Conservation (phyloP, 257 asterid genomes). For the Solanum clarkiae region DNA sequence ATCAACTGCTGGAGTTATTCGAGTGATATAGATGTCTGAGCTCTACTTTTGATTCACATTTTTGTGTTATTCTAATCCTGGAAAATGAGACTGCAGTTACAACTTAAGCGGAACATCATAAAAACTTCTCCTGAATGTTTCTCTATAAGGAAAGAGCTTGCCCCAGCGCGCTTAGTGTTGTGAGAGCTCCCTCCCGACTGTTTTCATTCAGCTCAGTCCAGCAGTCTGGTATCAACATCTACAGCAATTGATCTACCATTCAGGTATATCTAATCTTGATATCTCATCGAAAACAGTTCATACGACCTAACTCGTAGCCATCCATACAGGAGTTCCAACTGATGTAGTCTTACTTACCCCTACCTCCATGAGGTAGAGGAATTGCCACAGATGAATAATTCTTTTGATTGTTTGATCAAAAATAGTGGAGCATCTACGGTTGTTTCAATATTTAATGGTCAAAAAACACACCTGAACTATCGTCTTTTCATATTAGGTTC, state of each 20-base stretch:
- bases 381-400: not conserved
- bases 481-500: not conserved
- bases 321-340: conserved; percentile 88
- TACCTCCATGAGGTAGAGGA: too few relatives aligned
- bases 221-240: conserved; percentile 19
- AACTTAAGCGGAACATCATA: conserved; percentile 21
- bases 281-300: conserved; percentile 39
- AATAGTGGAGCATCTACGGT: not conserved
- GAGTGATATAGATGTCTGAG: not conserved
- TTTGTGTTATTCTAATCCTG: not conserved
- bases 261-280: conserved; percentile 57
- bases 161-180: conserved; percentile 34
- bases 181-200: conserved; percentile 56
- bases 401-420: not conserved
- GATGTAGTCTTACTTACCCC: conserved; percentile 37
- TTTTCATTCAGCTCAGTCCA: conserved; percentile 60
- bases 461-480: not conserved
- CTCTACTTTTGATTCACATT: not conserved
- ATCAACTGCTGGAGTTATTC: not conserved
- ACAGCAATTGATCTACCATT: conserved; percentile 50
- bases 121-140: conserved; percentile 30
- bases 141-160: conserved; percentile 5
- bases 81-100: conserved; percentile 14
- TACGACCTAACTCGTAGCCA: conserved; percentile 65
- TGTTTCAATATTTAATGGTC: not conserved